Base-by-base conservation (phyloP, 192 early-diverging fungal species). In the Coemansia sp. region DNA sequence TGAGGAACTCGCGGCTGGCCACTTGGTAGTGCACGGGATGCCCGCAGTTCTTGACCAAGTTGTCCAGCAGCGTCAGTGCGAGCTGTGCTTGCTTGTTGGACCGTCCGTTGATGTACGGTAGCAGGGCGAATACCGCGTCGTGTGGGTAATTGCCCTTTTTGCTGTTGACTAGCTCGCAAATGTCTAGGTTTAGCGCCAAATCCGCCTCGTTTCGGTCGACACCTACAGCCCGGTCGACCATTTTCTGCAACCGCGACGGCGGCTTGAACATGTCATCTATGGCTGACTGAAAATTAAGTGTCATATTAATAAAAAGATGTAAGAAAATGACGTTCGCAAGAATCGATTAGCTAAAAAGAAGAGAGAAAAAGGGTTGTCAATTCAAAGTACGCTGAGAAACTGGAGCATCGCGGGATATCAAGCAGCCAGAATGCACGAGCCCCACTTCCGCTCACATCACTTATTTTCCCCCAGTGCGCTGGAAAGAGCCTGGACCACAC, bases 11-110 rank as follows among this genome's bases (percentile, higher is more conserved):
- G 71, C 97, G 97, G 40, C 94, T 91, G 44, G 92, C 92, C 43
- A 99, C 90, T 70, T 98, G 95, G 66, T 96, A 83, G 72, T 99
- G 97, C 69, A 99, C 98, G 3, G 98, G 90, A 76, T 97, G 95
- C 0, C 97, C 97, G 76, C 98, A 99, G 79, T 99, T 99, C 83
- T 99, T 99, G 71, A 98, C 94, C 69, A 95, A 94, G 70, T 95
- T 92, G 78, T 99, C 98, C 27, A 99, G 87, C 6, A 99, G 87
- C 91, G 90, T 66, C 29, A 83, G 77, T 7, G 81, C 75, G 44
- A 79, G 66, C 33, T 75, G 78, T 3, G 74, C 85, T 62, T 83
- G 84, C 43, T 38, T 63, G 50, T 70, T 71, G 29, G 75, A 73
- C 61, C 78, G 81, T n/a, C 79, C 77, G 80, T 84, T 83, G 71